phyloP scores from a whole-genome alignment of 148 eudicot species.

The Hydrangea macrophylla region DNA sequence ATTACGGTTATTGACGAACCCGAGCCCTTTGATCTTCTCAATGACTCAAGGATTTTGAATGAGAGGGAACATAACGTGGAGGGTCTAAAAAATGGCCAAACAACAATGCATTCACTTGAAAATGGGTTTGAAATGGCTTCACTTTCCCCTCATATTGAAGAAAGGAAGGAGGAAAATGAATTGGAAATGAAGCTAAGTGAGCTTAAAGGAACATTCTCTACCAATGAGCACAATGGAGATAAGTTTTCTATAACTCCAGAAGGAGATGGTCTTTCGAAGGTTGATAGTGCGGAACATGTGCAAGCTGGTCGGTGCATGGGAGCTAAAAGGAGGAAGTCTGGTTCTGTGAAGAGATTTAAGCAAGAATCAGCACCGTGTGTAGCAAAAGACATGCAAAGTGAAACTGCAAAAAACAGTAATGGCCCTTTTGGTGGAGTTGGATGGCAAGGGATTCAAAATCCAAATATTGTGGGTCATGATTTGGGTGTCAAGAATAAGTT shows the following conservation, averaged over 20 bases:
- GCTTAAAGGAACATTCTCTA: conserved; percentile 20
- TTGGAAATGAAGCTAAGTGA: conserved; percentile 32
- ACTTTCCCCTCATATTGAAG: conserved; percentile 29
- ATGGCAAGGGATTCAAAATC: conserved; percentile 19
- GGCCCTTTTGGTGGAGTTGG: conserved; percentile 34
- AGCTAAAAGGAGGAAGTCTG: conserved; percentile 82
- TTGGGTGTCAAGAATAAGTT: conserved; percentile 37
- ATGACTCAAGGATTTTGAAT: conserved; percentile 18
- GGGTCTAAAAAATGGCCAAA: conserved; percentile 19
- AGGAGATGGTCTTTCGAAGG: conserved; percentile 41
- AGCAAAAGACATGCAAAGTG: conserved; percentile 31
- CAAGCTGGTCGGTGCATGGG: conserved; percentile 55
- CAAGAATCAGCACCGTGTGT: conserved; percentile 33
- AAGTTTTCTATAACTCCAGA: conserved; percentile 23
- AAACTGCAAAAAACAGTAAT: conserved; percentile 11
- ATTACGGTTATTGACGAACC: conserved; percentile 33
- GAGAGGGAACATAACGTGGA: conserved; percentile 21
- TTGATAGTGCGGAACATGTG: conserved; percentile 38
- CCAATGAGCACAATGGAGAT: conserved; percentile 18
- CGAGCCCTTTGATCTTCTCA: conserved; percentile 23
- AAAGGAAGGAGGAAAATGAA: conserved; percentile 33
- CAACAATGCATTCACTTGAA: conserved; percentile 25
- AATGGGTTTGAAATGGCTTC: conserved; percentile 33
- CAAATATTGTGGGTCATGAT: conserved; percentile 26
- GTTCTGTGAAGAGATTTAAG: conserved; percentile 77